Percentiles rank a stretch among this genome's conserved stretches.
Conservation (phyloP, 2,329 filamentous ascomycete species). For the Lasiodiplodia citricola region DNA sequence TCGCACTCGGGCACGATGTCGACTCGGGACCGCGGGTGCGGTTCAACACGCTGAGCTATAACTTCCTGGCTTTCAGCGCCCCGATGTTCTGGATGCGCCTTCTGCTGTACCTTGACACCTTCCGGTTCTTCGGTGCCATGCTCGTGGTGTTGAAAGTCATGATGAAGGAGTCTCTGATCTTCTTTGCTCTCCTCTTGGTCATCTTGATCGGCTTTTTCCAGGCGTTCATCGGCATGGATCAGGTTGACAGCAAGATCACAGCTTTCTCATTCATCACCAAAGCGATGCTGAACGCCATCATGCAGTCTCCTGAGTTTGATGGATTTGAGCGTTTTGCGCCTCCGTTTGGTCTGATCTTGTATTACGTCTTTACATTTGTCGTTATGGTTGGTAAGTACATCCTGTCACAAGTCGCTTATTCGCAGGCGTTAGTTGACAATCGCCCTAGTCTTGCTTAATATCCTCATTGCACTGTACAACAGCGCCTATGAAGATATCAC, state of each 20-base stretch:
- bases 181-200: conserved; percentile 87
- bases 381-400: conserved; percentile 72
- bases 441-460: conserved; percentile 75
- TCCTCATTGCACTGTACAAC: conserved; percentile 97
- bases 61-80: conserved; percentile 89
- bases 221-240: conserved; percentile 89
- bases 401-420: too few relatives aligned
- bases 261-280: conserved; percentile 76
- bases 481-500: conserved; percentile 95
- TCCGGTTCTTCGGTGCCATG: conserved; percentile 98
- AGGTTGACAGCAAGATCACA: conserved; percentile 69
- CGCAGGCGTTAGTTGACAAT: not conserved
- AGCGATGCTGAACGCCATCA: conserved; percentile 86
- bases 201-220: conserved; percentile 89
- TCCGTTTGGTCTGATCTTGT: conserved; percentile 92
- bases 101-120: conserved; percentile 87
- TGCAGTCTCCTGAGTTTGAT: conserved; percentile 88
- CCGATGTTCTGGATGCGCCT: conserved; percentile 97
- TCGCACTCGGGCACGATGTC: conserved; percentile 71
- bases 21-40: conserved; percentile 58
- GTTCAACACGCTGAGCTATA: conserved; percentile 86
- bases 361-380: conserved; percentile 97
- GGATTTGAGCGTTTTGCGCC: conserved; percentile 90
- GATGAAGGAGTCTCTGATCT: conserved; percentile 79
- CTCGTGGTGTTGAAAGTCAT: conserved; percentile 85